Conservation (phyloP, 345 rosid genomes). For the Ceriops tagal region DNA sequence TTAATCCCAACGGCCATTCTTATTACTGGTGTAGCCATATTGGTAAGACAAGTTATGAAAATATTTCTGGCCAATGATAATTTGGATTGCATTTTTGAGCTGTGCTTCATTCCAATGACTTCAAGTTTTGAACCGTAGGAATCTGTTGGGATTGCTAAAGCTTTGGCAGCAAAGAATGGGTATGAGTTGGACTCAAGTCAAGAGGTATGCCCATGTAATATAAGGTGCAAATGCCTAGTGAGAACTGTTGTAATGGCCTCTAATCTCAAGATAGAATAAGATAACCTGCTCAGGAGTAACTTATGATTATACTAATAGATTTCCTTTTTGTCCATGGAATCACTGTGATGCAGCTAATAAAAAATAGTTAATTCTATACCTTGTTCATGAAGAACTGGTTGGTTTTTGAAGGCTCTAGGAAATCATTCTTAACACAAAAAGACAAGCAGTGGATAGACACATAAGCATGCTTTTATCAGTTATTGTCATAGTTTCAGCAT, state of each 20-base stretch:
- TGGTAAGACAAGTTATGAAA: constrained; percentile 56
- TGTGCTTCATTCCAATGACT: constrained; percentile 6
- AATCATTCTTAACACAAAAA: too few relatives aligned
- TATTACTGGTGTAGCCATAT: constrained; percentile 94
- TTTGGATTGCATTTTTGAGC: constrained; percentile 11
- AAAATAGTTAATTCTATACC: neutral
- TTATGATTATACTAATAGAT: neutral
- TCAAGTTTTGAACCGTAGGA: constrained; percentile 49
- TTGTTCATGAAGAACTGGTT: neutral
- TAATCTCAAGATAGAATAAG: neutral
- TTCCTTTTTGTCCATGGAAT: neutral
- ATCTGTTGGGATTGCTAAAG: constrained; percentile 99
- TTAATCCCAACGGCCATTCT: constrained; percentile 90
- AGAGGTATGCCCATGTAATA: constrained; percentile 50
- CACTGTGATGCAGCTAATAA: neutral
- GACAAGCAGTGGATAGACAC: too few relatives aligned
- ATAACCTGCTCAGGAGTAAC: neutral
- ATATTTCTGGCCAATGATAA: constrained; percentile 11
- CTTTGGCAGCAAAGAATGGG: constrained; percentile 95
- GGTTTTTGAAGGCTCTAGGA: too few relatives aligned
- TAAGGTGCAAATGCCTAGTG: neutral
- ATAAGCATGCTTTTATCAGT: neutral
- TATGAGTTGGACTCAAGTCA: constrained; percentile 95
- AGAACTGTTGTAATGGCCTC: neutral
- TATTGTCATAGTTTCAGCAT: neutral